phyloP scores from a whole-genome alignment of 2,329 filamentous ascomycete species.

The Ophiostoma ips region DNA sequence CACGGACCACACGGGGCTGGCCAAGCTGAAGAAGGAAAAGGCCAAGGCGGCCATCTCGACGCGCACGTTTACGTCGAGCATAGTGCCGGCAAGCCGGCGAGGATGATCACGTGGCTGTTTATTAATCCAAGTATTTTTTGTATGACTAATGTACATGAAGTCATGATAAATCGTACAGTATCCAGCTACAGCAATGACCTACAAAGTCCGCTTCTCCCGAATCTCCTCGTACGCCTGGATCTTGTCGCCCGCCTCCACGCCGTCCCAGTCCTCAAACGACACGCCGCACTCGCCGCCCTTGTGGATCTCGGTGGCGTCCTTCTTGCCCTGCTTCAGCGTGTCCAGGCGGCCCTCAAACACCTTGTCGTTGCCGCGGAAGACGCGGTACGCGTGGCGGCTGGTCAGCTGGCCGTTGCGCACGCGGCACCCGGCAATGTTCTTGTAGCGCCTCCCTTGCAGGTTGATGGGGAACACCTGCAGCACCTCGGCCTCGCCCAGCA shows the following conservation, averaged over 20 bases:
- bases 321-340: conserved; percentile 83
- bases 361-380: conserved; percentile 55
- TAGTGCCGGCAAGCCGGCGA: conserved; percentile 33
- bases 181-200: conserved; percentile 13
- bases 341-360: conserved; percentile 76
- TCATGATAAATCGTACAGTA: neutral
- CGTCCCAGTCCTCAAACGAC: conserved; percentile 65
- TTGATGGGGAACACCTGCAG: conserved; percentile 74
- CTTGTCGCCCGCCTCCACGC: conserved; percentile 66
- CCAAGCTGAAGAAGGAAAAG: conserved; percentile 42
- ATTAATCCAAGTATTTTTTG: neutral
- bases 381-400: conserved; percentile 50
- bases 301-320: conserved; percentile 75
- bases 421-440: conserved; percentile 75
- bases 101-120: conserved; percentile 26
- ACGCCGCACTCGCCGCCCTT: conserved; percentile 94
- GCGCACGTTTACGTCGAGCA: conserved; percentile 36
- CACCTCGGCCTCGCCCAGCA: conserved; percentile 80
- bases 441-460: conserved; percentile 52
- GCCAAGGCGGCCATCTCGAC: conserved; percentile 32
- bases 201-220: conserved; percentile 50
- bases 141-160: neutral
- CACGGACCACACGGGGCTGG: conserved; percentile 66
- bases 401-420: conserved; percentile 67
- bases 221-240: conserved; percentile 80